Evolutionary conservation across 768 basidiomycete genomes (phyloP).

Genomic region (Asterophora lycoperdoides): DNA sequence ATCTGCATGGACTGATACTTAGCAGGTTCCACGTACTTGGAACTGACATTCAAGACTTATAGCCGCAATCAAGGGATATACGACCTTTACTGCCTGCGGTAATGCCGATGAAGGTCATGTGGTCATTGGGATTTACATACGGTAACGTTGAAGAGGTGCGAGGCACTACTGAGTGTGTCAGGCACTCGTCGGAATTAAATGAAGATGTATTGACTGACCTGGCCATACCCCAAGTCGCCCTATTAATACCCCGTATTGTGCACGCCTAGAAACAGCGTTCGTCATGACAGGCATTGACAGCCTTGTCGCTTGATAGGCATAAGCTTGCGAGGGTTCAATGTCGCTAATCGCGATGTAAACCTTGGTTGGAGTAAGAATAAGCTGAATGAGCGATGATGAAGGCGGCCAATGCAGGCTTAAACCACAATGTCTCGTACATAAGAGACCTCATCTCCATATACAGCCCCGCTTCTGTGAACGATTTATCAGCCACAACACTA

Average conservation of each 20-base stretch:
- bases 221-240: conserved; percentile 79
- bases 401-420: no score
- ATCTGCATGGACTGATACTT: not conserved
- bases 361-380: conserved; percentile 20
- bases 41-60: conserved; percentile 64
- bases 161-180: conserved; percentile 35
- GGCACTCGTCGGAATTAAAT: not conserved
- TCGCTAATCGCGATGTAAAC: conserved; percentile 77
- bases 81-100: conserved; percentile 53
- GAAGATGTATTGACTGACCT: conserved; percentile 20
- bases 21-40: conserved; percentile 33
- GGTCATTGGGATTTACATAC: conserved; percentile 22
- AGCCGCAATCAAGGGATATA: conserved; percentile 66
- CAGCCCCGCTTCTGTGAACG: no score
- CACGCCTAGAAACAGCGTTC: conserved; percentile 45
- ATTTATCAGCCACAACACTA: no score
- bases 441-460: no score
- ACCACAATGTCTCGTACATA: no score
- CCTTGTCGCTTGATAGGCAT: conserved; percentile 23
- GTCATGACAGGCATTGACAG: not conserved
- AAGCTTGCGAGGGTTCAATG: conserved; percentile 79
- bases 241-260: conserved; percentile 73
- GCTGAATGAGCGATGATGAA: not conserved
- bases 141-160: conserved; percentile 45
- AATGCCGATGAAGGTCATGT: not conserved